phyloP scores from a whole-genome alignment of 208 protist genomes.

The Sergeia podlipaevii region DNA sequence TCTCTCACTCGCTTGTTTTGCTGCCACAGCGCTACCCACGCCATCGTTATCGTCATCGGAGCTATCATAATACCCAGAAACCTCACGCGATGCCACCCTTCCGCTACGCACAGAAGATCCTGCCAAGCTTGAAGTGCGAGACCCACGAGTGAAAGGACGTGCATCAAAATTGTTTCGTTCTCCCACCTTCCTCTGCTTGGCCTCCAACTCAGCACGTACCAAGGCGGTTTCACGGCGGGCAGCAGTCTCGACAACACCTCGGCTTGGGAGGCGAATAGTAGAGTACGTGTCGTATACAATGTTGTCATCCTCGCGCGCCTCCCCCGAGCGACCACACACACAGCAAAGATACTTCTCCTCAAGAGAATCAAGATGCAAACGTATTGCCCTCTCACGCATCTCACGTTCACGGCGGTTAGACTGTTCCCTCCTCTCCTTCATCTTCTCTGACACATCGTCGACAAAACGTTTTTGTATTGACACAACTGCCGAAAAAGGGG shows the following conservation, averaged over 20 bases:
- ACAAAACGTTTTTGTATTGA: constrained; percentile 82
- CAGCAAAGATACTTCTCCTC: constrained; percentile 84
- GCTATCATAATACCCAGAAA: background rate
- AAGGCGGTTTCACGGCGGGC: constrained; percentile 11
- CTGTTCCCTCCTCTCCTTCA: constrained; percentile 51
- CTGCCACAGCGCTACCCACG: background rate
- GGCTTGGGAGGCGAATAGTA: constrained; percentile 45
- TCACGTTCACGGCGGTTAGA: constrained; percentile 47
- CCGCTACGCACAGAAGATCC: constrained; percentile 2
- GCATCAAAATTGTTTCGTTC: too few species aligned
- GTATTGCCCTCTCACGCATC: constrained; percentile 47
- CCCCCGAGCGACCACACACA: constrained; percentile 66
- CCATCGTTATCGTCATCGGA: constrained; percentile 2
- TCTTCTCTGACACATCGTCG: constrained; percentile 57
- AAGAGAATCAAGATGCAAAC: constrained; percentile 69
- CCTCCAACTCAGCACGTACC: constrained; percentile 12
- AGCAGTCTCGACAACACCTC: constrained; percentile 23
- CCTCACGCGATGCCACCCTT: background rate
- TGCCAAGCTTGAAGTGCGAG: constrained; percentile 19
- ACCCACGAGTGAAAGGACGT: too few species aligned
- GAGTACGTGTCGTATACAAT: constrained; percentile 56
- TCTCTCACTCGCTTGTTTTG: background rate
- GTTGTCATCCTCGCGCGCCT: constrained; percentile 56
- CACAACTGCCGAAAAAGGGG: constrained; percentile 56
- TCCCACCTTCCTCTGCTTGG: too few species aligned